Evolutionary conservation across 1,284 basidiomycete genomes (phyloP).

Genomic region (Mixia osmundae): DNA sequence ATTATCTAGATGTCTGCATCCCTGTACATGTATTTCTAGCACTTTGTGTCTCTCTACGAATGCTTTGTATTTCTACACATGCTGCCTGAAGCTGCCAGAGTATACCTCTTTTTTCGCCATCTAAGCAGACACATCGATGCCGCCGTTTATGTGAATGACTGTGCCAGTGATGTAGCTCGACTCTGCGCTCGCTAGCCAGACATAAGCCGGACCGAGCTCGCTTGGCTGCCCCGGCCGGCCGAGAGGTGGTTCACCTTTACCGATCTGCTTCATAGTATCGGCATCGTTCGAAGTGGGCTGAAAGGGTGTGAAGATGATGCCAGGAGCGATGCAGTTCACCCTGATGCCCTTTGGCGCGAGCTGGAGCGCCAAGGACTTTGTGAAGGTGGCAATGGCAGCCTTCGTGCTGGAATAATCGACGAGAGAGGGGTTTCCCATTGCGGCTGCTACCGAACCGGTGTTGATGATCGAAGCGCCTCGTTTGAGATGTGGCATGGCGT

Average conservation of each 20-base stretch:
- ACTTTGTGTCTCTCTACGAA: too few species aligned
- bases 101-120: too few species aligned
- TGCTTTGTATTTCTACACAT: too few species aligned
- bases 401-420: not conserved
- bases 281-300: constrained; percentile 31
- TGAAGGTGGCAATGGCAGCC: constrained; percentile 16
- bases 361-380: constrained; percentile 28
- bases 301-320: constrained; percentile 31
- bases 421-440: constrained; percentile 22
- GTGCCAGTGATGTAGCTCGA: constrained; percentile 2
- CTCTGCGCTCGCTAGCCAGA: constrained; percentile 12
- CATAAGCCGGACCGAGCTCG: constrained; percentile 28
- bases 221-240: constrained; percentile 30
- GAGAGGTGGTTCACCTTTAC: constrained; percentile 21
- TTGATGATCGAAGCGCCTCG: constrained; percentile 39
- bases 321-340: constrained; percentile 32
- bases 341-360: constrained; percentile 35
- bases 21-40: too few species aligned
- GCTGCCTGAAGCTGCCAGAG: too few species aligned
- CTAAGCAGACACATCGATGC: too few species aligned
- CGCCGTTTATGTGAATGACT: constrained; percentile 1
- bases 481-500: constrained; percentile 32
- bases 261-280: constrained; percentile 29
- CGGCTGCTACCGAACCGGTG: constrained; percentile 37
- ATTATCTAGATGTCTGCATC: too few species aligned